Conservation (phyloP, 768 basidiomycete genomes). For the Tricholoma matsutake region DNA sequence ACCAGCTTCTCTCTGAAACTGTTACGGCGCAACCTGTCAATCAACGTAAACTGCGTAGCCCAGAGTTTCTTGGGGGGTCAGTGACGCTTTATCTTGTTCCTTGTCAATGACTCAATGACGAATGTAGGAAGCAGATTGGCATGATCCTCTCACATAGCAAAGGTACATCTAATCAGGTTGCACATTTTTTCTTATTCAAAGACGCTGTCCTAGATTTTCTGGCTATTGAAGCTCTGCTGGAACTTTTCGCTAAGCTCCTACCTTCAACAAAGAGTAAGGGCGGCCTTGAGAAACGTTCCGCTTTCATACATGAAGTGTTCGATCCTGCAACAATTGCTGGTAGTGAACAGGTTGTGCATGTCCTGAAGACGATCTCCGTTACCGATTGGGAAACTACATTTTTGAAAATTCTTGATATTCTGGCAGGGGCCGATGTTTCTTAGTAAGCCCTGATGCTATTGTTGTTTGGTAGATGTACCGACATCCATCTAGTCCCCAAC, state of each 20-base stretch:
- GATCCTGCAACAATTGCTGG: slow-evolving; percentile 34
- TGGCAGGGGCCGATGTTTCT: slow-evolving; percentile 42
- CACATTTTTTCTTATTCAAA: neutral
- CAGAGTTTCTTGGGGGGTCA: slow-evolving; percentile 48
- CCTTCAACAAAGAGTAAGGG: slow-evolving; percentile 38
- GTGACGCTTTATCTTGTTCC: neutral
- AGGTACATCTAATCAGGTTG: slow-evolving; percentile 30
- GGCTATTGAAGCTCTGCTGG: slow-evolving; percentile 53
- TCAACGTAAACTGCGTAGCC: slow-evolving; percentile 43
- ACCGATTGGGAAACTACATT: slow-evolving; percentile 55
- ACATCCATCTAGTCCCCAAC: slow-evolving; percentile 48
- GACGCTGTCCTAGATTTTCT: slow-evolving; percentile 40
- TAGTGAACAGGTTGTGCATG: slow-evolving; percentile 33
- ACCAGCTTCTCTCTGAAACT: slow-evolving; percentile 49
- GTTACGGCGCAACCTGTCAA: slow-evolving; percentile 39
- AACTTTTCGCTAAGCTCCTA: slow-evolving; percentile 53
- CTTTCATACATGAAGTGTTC: slow-evolving; percentile 54
- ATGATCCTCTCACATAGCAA: slow-evolving; percentile 42
- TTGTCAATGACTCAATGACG: neutral
- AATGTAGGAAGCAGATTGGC: slow-evolving; percentile 44
- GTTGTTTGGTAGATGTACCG: slow-evolving; percentile 1
- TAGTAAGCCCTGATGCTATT: slow-evolving; percentile 40
- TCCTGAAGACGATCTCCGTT: slow-evolving; percentile 39
- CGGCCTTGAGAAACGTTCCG: slow-evolving; percentile 34
- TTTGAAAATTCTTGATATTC: slow-evolving; percentile 41